These are phyloP conservation scores for Lecanicillium sp. DNA, from an alignment of 2,329 filamentous ascomycete genomes.

Conservation along the genomic window DNA sequence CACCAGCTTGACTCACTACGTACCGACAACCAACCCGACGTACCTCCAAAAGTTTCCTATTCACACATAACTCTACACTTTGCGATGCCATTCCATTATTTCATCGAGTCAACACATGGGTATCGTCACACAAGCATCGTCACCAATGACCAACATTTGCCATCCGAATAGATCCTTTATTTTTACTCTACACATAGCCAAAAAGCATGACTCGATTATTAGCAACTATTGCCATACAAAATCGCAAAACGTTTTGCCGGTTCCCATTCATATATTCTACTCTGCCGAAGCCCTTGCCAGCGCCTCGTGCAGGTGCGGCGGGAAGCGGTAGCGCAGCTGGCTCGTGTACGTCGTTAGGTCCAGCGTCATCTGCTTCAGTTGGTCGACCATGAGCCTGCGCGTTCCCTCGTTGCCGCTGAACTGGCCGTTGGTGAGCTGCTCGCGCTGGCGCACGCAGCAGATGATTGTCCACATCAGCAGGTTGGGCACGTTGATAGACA, in stretches of 20 bases:
- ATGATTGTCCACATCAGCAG: conserved; percentile 90
- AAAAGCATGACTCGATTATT: conserved; percentile 1
- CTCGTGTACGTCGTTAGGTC: conserved; percentile 93
- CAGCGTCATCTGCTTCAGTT: conserved; percentile 73
- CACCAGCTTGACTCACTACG: too few species aligned
- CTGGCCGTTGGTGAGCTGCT: conserved; percentile 60
- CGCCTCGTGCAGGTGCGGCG: conserved; percentile 80
- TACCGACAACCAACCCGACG: not conserved
- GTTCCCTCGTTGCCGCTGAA: conserved; percentile 69
- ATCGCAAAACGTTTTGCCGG: not conserved
- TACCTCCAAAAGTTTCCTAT: not conserved
- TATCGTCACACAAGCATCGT: too few species aligned
- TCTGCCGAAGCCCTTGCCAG: conserved; percentile 76
- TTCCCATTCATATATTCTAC: conserved; percentile 22
- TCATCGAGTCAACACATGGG: not conserved
- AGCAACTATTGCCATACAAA: conserved; percentile 5
- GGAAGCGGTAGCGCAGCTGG: conserved; percentile 84
- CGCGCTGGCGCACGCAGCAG: conserved; percentile 74
- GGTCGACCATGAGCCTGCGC: conserved; percentile 57
- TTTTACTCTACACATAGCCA: conserved; percentile 11
- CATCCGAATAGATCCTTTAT: not conserved
- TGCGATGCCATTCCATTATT: not conserved
- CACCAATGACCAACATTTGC: too few species aligned
- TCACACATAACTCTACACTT: not conserved
- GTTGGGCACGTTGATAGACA: conserved; percentile 85